phyloP scores from a whole-genome alignment of 2,329 filamentous ascomycete genomes.

The Nemania serpens region DNA sequence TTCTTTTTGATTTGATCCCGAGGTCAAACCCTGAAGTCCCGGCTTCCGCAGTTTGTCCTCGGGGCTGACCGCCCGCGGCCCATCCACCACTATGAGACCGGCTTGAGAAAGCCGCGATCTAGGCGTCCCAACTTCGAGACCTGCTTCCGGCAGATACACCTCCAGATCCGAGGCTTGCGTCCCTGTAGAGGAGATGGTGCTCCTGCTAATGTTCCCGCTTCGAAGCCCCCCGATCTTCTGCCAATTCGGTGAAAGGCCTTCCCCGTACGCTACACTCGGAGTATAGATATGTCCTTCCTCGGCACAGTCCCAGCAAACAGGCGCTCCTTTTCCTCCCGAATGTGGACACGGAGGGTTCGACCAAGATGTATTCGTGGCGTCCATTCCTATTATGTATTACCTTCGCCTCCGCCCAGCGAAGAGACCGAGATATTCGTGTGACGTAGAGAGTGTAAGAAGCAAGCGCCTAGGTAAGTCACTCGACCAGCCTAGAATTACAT shows the following conservation, averaged over 20 bases:
- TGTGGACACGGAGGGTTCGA: constrained; percentile 19
- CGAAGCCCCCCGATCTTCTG: constrained; percentile 16
- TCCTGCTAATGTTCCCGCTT: constrained; percentile 31
- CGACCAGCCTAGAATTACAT: background rate
- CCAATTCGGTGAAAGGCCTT: constrained; percentile 11
- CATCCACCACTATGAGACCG: constrained; percentile 31
- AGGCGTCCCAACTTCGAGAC: constrained; percentile 31
- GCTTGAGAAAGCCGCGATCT: constrained; percentile 21
- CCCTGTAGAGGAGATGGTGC: background rate
- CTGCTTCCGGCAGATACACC: constrained; percentile 29
- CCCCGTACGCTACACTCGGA: background rate
- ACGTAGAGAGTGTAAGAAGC: background rate
- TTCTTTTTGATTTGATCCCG: background rate
- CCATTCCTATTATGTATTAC: constrained; percentile 4
- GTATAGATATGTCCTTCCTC: constrained; percentile 22
- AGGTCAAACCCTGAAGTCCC: constrained; percentile 1
- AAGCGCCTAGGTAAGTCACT: background rate
- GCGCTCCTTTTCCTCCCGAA: constrained; percentile 9
- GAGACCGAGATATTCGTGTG: background rate
- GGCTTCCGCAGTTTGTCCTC: constrained; percentile 25
- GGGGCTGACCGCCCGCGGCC: constrained; percentile 27
- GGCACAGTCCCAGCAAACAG: constrained; percentile 27
- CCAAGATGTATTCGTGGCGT: background rate
- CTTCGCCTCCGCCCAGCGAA: background rate
- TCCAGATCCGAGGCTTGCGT: constrained; percentile 27